Evolutionary conservation across 2,329 filamentous ascomycete species (phyloP).

Genomic region (Apiospora saccharicola): DNA sequence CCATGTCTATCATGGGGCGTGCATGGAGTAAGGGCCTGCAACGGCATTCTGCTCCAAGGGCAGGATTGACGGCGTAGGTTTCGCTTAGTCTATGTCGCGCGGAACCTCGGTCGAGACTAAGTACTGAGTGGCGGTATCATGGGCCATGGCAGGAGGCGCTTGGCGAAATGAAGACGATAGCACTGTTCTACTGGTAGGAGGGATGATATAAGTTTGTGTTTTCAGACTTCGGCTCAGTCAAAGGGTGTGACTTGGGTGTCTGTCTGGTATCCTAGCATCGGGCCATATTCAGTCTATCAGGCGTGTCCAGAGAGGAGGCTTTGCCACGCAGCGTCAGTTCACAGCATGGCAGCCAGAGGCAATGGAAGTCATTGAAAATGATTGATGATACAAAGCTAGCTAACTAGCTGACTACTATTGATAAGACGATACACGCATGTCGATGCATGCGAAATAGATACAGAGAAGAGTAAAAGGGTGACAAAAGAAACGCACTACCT

Average conservation of each 20-base stretch:
- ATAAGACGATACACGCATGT: background rate
- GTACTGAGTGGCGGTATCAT: background rate
- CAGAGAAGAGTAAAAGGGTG: background rate
- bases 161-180: too few species aligned
- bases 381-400: background rate
- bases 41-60: background rate
- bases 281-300: background rate
- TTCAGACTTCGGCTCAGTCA: background rate
- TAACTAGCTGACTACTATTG: constrained; percentile 6
- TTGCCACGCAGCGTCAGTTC: background rate
- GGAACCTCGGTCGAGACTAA: background rate
- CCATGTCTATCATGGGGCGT: background rate
- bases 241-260: background rate
- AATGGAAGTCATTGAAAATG: background rate
- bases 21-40: background rate
- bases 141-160: too few species aligned
- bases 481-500: background rate
- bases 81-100: background rate
- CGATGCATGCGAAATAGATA: background rate
- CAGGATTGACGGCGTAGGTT: background rate
- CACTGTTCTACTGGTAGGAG: background rate
- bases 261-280: background rate
- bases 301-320: background rate
- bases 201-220: background rate
- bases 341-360: too few species aligned